Evolutionary conservation across 192 early-diverging fungal genomes (phyloP), one percentile per base, ranked within the genome.

Genomic region (Diversispora epigaea): DNA sequence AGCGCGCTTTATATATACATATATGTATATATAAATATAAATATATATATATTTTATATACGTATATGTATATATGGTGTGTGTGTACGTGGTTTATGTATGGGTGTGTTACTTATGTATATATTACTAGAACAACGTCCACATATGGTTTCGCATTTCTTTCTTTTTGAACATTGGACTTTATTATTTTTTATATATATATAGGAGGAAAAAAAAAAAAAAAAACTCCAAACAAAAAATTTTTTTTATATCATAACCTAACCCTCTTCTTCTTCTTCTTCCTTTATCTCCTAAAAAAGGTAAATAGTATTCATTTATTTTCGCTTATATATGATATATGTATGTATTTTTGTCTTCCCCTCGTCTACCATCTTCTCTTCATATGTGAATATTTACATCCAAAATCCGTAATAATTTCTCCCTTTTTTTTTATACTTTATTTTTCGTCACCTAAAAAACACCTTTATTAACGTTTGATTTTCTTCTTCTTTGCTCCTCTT

Each of bases 91-190:
- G 43, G 41, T 58, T 58, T 25, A 58, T 58, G 25, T 58, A 22
- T 58, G 57, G 57, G 41, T 71, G 52, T 71, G 39, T 71, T 71
- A 39, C 56, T 41, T 71, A 25, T 71, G n/a, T 71, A 55, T 71
- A 52, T 43, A 15, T 71, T 56, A 71, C 19, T 52, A 55, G 32
- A 56, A 71, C 45, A 50, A 43, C 67, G n/a, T 68, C 49, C 46
- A 49, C 25, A 50, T 41, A 9, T 8, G 68, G 17, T 52, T 71
- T 55, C 11, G 41, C 41, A 64, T 14, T 57, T 22, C 22, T 63
- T 62, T 62, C 43, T 64, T 43, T 43, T 39, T 25, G 68, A 71
- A 71, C 68, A 71, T 71, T 71, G 52, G 68, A 56, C 32, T 41
- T 71, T 71, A 50, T 50, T 19, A 22, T 52, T 17, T 44, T n/a